Base-by-base conservation (phyloP, 108 stramenopile species). In the Cyclotella atomus region DNA sequence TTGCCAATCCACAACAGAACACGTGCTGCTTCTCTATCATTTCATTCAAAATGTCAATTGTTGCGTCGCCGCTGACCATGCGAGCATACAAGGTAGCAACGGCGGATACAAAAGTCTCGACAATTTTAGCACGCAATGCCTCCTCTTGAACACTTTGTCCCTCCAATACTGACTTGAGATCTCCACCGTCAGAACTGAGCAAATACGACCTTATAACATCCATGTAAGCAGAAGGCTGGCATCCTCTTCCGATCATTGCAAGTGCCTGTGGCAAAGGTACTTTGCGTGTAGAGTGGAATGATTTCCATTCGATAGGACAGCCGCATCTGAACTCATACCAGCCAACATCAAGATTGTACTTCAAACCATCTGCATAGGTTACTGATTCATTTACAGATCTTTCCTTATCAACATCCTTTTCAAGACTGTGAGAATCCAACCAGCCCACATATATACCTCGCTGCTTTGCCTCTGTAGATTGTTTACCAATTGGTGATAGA, bases 261-360 rank as follows among this genome's bases (percentile, higher is more conserved):
- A 86, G 79, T 49, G 53, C 15, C 27, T 76, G 60, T 15, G 75
- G 68, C 38, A 83, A 70, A 32, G 70, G 17, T 14, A 61, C 62
- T 50, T 68, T 49, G 3, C 54, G 38, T 5, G 55, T 17, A 56
- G 62, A 23, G 10, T 62, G 10, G 16, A 63, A 32, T 66, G 57
- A 44, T 25, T 54, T 56, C 65, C 49, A 65, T 59, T 34, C 59
- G 0, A 68, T 27, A 21, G 33, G 54, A 52, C 87, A 85, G 47
- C 65, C 65, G 65, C 90, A 89, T 44, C 81, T 74, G 61, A 89
- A 95, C 38, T 92, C 88, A 76, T 92, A 95, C 94, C 94, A 95
- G 16, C 88, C 88, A 46, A 85, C 56, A 1, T 64, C 54, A 24
- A 91, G 63, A 73, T 95, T 83, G 77, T 91, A 91, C 2, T 65